phyloP scores from a whole-genome alignment of 306 rosid genomes.

The Cucurbita maxima region DNA sequence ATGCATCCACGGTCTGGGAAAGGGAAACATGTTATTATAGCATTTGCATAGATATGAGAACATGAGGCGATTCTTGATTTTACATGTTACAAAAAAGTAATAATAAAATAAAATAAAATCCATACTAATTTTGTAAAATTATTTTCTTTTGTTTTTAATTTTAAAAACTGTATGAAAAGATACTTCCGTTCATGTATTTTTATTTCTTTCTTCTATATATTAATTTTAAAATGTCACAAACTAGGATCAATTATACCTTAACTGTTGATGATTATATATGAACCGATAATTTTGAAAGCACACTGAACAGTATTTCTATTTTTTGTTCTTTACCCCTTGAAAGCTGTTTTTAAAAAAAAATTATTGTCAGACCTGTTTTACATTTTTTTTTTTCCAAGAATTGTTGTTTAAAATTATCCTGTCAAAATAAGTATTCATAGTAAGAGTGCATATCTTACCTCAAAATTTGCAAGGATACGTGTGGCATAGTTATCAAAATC shows the following conservation, averaged over 20 bases:
- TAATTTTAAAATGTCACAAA: too few relatives aligned
- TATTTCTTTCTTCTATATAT: not conserved
- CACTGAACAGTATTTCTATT: not conserved
- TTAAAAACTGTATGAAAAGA: not conserved
- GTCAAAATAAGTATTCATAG: not conserved
- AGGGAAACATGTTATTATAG: conserved; percentile 13
- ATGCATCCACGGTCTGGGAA: conserved; percentile 84
- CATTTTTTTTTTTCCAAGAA: not conserved
- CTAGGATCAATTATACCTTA: not conserved
- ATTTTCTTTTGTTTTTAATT: not conserved
- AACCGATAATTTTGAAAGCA: not conserved
- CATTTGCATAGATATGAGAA: not conserved
- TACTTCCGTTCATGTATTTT: not conserved
- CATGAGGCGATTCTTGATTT: not conserved
- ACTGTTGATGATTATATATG: not conserved
- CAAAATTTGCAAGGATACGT: conserved; percentile 71
- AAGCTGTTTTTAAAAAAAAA: not conserved
- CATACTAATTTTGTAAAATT: too few relatives aligned
- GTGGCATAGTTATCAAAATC: conserved; percentile 89
- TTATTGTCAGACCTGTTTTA: not conserved
- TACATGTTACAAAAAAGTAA: not conserved
- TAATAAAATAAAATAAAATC: too few relatives aligned
- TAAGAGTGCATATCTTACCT: conserved; percentile 31
- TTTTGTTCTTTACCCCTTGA: not conserved
- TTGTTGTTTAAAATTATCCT: not conserved